phyloP scores from a whole-genome alignment of 345 rosid species.

The Boechera retrofracta region DNA sequence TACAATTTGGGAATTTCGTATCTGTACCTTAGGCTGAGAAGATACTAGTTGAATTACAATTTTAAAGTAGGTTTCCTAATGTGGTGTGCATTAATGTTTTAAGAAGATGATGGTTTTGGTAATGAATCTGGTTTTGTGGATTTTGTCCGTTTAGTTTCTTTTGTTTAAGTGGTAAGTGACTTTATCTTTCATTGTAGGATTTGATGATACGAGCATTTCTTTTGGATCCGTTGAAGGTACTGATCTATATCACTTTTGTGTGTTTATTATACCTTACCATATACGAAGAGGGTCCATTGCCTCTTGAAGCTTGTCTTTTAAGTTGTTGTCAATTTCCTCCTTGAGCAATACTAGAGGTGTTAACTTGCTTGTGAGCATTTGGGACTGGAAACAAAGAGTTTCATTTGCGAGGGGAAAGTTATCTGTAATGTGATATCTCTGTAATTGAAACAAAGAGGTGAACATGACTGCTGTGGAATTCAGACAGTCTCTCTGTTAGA shows the following conservation, averaged over 20 bases:
- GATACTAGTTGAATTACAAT: background rate
- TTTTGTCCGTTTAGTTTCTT: slow-evolving; percentile 14
- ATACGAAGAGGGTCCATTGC: slow-evolving; percentile 1
- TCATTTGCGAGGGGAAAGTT: background rate
- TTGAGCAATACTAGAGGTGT: slow-evolving; percentile 4
- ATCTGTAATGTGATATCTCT: background rate
- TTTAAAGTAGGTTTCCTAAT: slow-evolving; percentile 28
- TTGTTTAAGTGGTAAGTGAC: slow-evolving; percentile 11
- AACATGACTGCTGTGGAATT: slow-evolving; percentile 17
- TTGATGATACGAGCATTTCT: slow-evolving; percentile 81
- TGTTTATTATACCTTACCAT: slow-evolving; percentile 27
- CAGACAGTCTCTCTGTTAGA: slow-evolving; percentile 20
- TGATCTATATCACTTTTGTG: slow-evolving; percentile 32
- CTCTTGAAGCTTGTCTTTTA: slow-evolving; percentile 29
- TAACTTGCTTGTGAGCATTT: slow-evolving; percentile 26
- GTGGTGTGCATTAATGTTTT: background rate
- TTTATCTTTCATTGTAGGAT: slow-evolving; percentile 60
- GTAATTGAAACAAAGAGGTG: slow-evolving; percentile 12
- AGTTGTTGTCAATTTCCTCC: background rate
- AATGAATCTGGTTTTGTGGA: slow-evolving; percentile 4
- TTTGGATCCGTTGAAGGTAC: slow-evolving; percentile 97
- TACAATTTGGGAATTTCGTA: slow-evolving; percentile 26
- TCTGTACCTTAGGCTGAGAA: slow-evolving; percentile 17
- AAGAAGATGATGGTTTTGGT: slow-evolving; percentile 31
- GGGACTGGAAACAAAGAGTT: slow-evolving; percentile 27